Base-by-base conservation (phyloP, 805 yeast species). In the Hanseniaspora mollemarum region DNA sequence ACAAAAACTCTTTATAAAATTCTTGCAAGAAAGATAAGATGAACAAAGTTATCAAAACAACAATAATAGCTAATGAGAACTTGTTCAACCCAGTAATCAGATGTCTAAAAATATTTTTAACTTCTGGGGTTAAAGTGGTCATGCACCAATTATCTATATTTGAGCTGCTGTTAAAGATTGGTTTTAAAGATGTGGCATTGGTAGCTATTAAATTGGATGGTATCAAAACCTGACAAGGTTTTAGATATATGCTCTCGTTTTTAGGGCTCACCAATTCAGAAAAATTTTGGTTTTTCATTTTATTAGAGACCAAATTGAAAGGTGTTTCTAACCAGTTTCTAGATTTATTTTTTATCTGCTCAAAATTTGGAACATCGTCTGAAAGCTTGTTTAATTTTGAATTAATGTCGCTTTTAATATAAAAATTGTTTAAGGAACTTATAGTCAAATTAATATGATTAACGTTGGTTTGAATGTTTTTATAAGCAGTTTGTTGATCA, bases 401-500 rank as follows among this genome's bases (percentile, higher is more conserved):
- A 55, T 84, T 75, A 38, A 88, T 78, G 0, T 78, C 65, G 0
- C 76, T 58, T 1, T 96, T 86, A 12, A 92, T 83, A 15, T 74
- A 60, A 52, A 90, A 62, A 53, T 80, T 66, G 55, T 73, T 65
- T 56, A 90, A 65, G 0, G 76, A 65, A 9, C 65, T 60, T 3
- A 86, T 70, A 0, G 87, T 77, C 18, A 83, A 60, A 58, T 79
- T 77, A 25, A 87, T 78, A 24, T 72, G 69, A 2, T 63, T 58
- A 15, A 78, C 55, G 4, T 65, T 59, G 12, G 61, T 55, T 2
- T 62, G 58, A 15, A 78, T 54, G 4, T 65, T 58, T 9, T 62
- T 54, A n/a, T 64, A 59, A 2, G 69, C 57, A 24, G 64, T 60
- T 24, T 59, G 59, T 10, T 59, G 62, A 38, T 67, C 68, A 46